Evolutionary conservation across 495 filamentous ascomycete genomes (phyloP), one percentile per base, ranked within the genome.

Genomic region (Neurospora hispaniola): DNA sequence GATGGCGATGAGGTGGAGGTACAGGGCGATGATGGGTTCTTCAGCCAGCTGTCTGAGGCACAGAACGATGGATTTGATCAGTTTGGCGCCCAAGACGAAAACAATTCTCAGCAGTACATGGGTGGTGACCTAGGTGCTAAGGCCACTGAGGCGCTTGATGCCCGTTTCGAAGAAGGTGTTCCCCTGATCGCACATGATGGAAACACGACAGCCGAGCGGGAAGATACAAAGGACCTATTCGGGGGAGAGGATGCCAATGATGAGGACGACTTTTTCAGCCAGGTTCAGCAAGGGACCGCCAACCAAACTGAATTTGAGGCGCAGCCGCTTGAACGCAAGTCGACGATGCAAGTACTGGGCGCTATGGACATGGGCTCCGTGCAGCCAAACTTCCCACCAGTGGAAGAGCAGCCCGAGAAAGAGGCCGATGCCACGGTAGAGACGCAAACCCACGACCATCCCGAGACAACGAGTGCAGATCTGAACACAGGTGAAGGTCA

Each of bases 151-250:
- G 79, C 78, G 10, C 72, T 73, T 23, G 83, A 88, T 31, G 84
- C 86, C 68, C 84, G 88, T 11, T 90, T 84, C 72, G 88, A 89
- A 68, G 89, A 90, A 76, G 89, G 89, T 1, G 31, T 90, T 23
- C 89, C 88, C 4, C 79, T 90, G 31, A 84, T 91, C 66, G 74
- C 81, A 1, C 77, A 82, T 62, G 72, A 76, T 8, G 54, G 74
- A 8, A 73, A 82, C 42, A 69, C 54, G 27, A 38, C 54, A 66
- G 44, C 78, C 14, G n/a, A 70, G 3, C 18, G 46, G 11, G 73
- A 75, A 11, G 54, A 70, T 69, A 44, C 20, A 5, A 73, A 71
- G 18, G 74, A 83, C 35, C 70, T 78, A 8, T 86, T 86, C 79
- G 79, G 76, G n/a, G 80, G 83, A 10, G 81, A 81, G 44, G 79